Evolutionary conservation across 2,329 filamentous ascomycete species (phyloP), one percentile per base, ranked within the genome.

Genomic region (Daldinia sp.): DNA sequence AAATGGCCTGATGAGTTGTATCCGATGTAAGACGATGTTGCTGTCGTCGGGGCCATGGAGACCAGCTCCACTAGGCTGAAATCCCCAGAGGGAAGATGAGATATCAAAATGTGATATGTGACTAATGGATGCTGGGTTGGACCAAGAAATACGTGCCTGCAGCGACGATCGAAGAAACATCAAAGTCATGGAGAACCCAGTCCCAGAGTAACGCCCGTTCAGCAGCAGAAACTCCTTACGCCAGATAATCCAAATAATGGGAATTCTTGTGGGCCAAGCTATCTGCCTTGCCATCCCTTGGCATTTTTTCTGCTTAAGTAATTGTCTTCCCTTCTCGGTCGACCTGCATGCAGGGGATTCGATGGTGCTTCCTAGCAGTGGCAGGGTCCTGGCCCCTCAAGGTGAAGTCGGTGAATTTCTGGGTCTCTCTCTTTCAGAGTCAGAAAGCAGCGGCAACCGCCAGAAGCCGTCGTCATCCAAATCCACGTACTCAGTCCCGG

Each of bases 101-200:
- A 72, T 69, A 69, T 69, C 55, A 64, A 72, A 71, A 72, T 71
- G 63, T 72, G 70, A 71, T 71, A 72, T 71, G 63, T 71, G 70
- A 72, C 62, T 51, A 69, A 60, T 42, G 56, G 50, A 37, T 64
- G 69, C 67, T 63, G 62, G 67, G 69, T 60, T 59, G 61, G 69
- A 68, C 64, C 35, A 59, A 65, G 64, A 67, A 62, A 67, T 67
- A 71, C 58, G 65, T 69, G 69, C 61, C 63, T 67, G 67, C 69
- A 72, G 67, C 67, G 69, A 70, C 64, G 69, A 70, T 72, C 67
- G 64, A 68, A 65, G 67, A 67, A 72, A 63, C 61, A 65, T 57
- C 69, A 63, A 70, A 58, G 69, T 59, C 64, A 63, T 69, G 64
- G 67, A 69, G 67, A 61, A 61, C 51, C 67, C 67, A 59, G 44